Evolutionary conservation across 2,329 filamentous ascomycete genomes (phyloP).

Genomic region (Polytolypa hystricis): DNA sequence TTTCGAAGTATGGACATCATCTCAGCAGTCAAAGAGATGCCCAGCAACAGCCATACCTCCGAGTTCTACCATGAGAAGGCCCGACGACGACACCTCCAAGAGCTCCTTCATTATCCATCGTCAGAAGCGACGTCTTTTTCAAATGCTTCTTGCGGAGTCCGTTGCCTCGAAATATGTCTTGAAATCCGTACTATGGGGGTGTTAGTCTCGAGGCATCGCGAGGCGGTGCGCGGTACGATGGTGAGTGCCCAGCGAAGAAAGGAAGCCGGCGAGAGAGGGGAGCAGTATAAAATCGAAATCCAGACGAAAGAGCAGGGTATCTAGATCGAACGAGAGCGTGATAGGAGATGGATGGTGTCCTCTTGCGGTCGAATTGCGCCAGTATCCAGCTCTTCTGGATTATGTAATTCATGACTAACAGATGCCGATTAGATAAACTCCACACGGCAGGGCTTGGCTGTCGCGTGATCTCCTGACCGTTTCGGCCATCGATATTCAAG

Average conservation of each 20-base stretch:
- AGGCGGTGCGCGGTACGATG: background rate
- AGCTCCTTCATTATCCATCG: constrained; percentile 25
- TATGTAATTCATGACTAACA: no score
- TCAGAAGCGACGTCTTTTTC: background rate
- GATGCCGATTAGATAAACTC: no score
- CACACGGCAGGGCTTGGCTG: no score
- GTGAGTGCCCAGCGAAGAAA: background rate
- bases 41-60: constrained; percentile 25
- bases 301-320: no score
- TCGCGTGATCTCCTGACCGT: no score
- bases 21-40: no score
- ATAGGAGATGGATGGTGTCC: background rate
- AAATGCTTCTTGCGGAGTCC: background rate
- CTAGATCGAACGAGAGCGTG: background rate
- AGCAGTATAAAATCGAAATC: no score
- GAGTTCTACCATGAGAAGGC: constrained; percentile 16
- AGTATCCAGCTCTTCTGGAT: no score
- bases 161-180: background rate
- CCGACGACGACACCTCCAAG: constrained; percentile 18
- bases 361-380: constrained; percentile 2
- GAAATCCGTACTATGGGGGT: background rate
- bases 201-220: constrained; percentile 2
- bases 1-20: no score
- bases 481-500: no score
- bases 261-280: no score